Conservation (phyloP, 495 filamentous ascomycete genomes). For the Penicillium antarcticum region DNA sequence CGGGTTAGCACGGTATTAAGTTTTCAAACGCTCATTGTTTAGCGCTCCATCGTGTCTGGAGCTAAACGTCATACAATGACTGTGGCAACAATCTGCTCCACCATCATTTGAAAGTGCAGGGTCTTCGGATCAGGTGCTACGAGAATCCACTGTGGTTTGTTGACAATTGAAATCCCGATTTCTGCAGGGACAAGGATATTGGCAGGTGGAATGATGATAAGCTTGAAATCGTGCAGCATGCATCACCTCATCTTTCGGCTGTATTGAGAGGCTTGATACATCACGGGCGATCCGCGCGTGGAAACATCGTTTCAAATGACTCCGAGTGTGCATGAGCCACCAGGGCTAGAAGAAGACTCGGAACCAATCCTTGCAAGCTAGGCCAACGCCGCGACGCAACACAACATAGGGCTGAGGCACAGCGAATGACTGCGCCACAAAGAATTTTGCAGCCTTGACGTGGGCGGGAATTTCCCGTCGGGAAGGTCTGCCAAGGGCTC, state of each 20-base stretch:
- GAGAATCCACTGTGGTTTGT: neutral
- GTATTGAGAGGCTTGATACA: neutral
- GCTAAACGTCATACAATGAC: too few relatives aligned
- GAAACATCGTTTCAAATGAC: neutral
- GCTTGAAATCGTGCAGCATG: neutral
- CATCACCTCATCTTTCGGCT: neutral
- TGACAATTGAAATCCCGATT: neutral
- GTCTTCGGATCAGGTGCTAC: too few relatives aligned
- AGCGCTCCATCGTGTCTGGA: too few relatives aligned
- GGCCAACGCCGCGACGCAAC: neutral
- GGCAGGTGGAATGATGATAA: neutral
- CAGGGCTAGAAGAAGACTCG: neutral
- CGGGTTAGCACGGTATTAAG: too few relatives aligned
- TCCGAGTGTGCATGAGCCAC: neutral
- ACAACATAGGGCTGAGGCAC: slow-evolving; percentile 1
- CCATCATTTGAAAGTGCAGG: neutral
- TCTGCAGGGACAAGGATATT: neutral
- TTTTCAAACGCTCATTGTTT: too few relatives aligned
- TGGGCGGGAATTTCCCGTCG: neutral
- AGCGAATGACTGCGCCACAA: neutral
- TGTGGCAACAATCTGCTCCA: neutral
- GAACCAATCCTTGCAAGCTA: neutral
- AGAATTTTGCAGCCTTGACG: neutral
- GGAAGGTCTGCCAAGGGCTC: slow-evolving; percentile 2
- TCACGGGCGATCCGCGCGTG: neutral